These are phyloP conservation scores for Ophiocytium majus DNA, from an alignment of 352 stramenopile species.

Conservation along the genomic window DNA sequence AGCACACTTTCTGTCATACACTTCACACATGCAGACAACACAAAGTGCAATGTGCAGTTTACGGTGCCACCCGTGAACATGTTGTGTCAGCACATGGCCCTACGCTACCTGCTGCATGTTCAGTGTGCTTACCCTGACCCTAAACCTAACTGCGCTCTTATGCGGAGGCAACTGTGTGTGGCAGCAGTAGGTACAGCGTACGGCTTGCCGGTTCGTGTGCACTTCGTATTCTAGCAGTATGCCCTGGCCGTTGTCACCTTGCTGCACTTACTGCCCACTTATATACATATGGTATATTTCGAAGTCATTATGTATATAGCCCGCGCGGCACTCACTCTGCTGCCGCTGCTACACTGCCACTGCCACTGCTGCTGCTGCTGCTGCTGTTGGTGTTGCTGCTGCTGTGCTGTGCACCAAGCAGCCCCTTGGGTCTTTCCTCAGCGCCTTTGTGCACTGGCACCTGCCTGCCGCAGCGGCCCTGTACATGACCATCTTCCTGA, in stretches of 20 bases:
- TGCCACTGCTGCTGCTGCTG: conserved; percentile 7
- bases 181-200: too few relatives aligned
- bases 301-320: not conserved
- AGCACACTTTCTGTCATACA: too few relatives aligned
- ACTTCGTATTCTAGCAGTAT: too few relatives aligned
- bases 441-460: conserved; percentile 31
- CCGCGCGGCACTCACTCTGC: not conserved
- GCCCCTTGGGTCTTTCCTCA: conserved; percentile 23
- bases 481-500: conserved; percentile 31
- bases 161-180: too few relatives aligned
- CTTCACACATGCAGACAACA: too few relatives aligned
- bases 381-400: not conserved
- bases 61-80: too few relatives aligned
- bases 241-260: not conserved
- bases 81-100: too few relatives aligned
- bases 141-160: too few relatives aligned
- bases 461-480: conserved; percentile 27
- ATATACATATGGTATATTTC: not conserved
- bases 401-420: not conserved
- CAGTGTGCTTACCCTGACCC: too few relatives aligned
- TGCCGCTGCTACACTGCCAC: not conserved
- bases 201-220: too few relatives aligned
- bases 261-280: not conserved
- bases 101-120: too few relatives aligned
- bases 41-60: too few relatives aligned